Percentiles rank a stretch among this genome's conserved stretches.
phyloP scores from a whole-genome alignment of 805 yeast genomes.

The Brettanomyces nanus region DNA sequence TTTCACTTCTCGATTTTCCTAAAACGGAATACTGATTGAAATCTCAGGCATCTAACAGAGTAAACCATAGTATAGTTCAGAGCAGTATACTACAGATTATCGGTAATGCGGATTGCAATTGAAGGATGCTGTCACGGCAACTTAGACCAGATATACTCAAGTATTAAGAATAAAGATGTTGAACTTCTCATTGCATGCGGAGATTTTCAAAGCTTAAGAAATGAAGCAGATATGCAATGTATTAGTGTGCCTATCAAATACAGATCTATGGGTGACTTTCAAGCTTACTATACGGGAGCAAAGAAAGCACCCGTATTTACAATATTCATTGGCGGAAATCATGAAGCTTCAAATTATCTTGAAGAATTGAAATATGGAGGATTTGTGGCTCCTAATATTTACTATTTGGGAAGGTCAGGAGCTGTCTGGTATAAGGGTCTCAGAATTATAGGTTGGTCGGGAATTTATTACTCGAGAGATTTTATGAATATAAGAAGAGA shows the following conservation, averaged over 20 bases:
- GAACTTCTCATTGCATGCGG: conserved; percentile 78
- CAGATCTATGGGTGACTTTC: conserved; percentile 70
- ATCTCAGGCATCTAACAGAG: no score
- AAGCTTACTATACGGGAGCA: conserved; percentile 54
- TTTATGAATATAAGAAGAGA: conserved; percentile 34
- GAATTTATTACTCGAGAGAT: conserved; percentile 59
- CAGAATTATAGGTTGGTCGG: conserved; percentile 75
- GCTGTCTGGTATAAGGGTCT: conserved; percentile 69
- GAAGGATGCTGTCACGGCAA: conserved; percentile 93
- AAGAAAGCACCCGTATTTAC: conserved; percentile 68
- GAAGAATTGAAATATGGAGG: conserved; percentile 77
- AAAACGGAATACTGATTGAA: no score
- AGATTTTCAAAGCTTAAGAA: conserved; percentile 80
- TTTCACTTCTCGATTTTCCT: no score
- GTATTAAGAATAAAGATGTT: conserved; percentile 22
- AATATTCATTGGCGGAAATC: conserved; percentile 89
- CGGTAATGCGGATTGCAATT: conserved; percentile 47
- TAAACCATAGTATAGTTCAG: no score
- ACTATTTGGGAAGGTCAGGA: conserved; percentile 73
- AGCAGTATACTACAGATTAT: no score
- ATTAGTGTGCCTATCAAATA: conserved; percentile 79
- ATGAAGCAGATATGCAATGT: conserved; percentile 52
- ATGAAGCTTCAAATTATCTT: conserved; percentile 78
- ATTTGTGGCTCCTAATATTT: conserved; percentile 85
- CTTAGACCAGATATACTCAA: conserved; percentile 47